phyloP scores from a whole-genome alignment of 2,329 filamentous ascomycete species.

The Berkeleyomyces basicola region DNA sequence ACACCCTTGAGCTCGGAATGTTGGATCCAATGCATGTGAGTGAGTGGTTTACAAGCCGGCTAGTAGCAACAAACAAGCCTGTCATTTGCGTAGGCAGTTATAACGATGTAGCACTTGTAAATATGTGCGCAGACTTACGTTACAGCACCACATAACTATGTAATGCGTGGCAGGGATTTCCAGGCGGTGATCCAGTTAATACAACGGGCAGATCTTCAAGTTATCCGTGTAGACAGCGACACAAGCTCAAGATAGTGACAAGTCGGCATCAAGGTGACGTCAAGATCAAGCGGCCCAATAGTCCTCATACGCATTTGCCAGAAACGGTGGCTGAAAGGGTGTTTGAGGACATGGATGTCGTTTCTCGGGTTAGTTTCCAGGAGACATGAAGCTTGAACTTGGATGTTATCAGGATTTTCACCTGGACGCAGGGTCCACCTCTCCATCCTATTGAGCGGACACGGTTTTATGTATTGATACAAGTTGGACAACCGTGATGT shows the following conservation, averaged over 20 bases:
- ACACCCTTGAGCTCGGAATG: not conserved
- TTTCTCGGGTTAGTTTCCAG: not conserved
- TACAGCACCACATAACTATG: too few relatives aligned
- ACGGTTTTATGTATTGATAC: conserved; percentile 1
- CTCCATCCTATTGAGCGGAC: not conserved
- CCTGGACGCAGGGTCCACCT: conserved; percentile 1
- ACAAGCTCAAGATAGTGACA: not conserved
- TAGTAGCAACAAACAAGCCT: not conserved
- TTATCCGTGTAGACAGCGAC: not conserved
- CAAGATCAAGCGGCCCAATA: not conserved
- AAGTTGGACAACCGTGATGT: not conserved
- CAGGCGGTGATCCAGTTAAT: not conserved
- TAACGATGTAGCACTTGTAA: not conserved
- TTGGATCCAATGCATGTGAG: not conserved
- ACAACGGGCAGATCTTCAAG: conserved; percentile 6
- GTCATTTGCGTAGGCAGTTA: not conserved
- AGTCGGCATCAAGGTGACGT: not conserved
- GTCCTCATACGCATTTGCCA: not conserved
- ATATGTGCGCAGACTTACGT: not conserved
- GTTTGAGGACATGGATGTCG: not conserved
- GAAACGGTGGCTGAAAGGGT: not conserved
- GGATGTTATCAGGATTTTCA: conserved; percentile 5
- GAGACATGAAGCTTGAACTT: not conserved
- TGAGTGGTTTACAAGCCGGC: not conserved
- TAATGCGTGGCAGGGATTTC: not conserved